Evolutionary conservation across 1,284 basidiomycete genomes (phyloP).

Genomic region (Rhodotorula sp.): DNA sequence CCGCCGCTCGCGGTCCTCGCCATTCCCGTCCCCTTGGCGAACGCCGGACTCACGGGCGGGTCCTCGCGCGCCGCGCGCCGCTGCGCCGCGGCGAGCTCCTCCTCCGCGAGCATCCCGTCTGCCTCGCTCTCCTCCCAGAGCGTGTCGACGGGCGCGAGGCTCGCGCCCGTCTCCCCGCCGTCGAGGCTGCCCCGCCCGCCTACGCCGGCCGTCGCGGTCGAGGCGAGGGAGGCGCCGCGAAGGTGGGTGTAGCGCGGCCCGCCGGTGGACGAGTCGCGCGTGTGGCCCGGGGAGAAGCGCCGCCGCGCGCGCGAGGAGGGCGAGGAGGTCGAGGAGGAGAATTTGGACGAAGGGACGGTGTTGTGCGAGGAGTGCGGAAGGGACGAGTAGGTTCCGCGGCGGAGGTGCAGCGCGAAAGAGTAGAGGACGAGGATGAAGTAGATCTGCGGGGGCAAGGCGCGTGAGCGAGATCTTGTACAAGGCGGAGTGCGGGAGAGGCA

Average conservation of each 20-base stretch:
- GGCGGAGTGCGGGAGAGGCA: conserved; percentile 42
- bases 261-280: conserved; percentile 27
- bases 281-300: conserved; percentile 2
- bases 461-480: background rate
- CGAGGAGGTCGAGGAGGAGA: conserved; percentile 2
- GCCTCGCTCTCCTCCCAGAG: conserved; percentile 38
- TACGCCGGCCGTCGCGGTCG: conserved; percentile 9
- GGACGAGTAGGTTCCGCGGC: conserved; percentile 83
- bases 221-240: conserved; percentile 27
- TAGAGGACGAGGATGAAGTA: conserved; percentile 91
- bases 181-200: conserved; percentile 18
- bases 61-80: background rate
- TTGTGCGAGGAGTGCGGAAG: conserved; percentile 58
- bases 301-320: background rate
- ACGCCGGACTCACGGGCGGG: conserved; percentile 11
- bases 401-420: conserved; percentile 90
- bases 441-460: conserved; percentile 59
- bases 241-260: conserved; percentile 39
- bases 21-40: conserved; percentile 38
- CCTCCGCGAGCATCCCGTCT: background rate
- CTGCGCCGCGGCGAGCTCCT: background rate
- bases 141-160: conserved; percentile 27
- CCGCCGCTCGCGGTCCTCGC: conserved; percentile 11
- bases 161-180: conserved; percentile 23
- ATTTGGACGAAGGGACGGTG: conserved; percentile 26